phyloP scores from a whole-genome alignment of 2,329 filamentous ascomycete species.

The Lachnellula willkommii region DNA sequence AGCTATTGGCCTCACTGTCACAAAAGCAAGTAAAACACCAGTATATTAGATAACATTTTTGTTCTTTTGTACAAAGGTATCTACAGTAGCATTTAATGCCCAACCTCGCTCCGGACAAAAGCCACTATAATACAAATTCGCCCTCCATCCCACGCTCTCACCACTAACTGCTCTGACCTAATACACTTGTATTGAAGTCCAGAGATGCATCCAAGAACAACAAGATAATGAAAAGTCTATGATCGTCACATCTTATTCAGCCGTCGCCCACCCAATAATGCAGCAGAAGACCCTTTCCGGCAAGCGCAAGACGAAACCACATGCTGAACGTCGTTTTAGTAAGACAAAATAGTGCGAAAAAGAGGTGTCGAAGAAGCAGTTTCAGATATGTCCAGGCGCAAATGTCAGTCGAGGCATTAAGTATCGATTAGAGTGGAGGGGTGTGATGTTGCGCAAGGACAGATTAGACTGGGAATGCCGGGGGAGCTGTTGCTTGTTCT shows the following conservation, averaged over 20 bases:
- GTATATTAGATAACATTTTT: conserved; percentile 1
- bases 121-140: conserved; percentile 25
- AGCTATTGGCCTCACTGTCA: no score
- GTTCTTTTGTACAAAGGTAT: conserved; percentile 27
- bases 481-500: conserved; percentile 62
- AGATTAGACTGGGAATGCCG: conserved; percentile 57
- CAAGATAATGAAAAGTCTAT: conserved; percentile 23
- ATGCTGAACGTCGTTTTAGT: conserved; percentile 20
- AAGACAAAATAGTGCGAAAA: conserved; percentile 27
- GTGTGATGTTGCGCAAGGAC: conserved; percentile 8
- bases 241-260: conserved; percentile 23
- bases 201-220: conserved; percentile 18
- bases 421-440: conserved; percentile 28
- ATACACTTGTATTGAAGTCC: conserved; percentile 19
- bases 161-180: conserved; percentile 9
- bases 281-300: conserved; percentile 16
- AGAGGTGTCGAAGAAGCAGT: conserved; percentile 11
- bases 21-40: not conserved
- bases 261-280: conserved; percentile 18
- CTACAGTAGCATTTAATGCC: conserved; percentile 22
- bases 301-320: not conserved
- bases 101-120: conserved; percentile 15
- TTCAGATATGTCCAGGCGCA: conserved; percentile 18
- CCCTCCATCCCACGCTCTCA: conserved; percentile 3
- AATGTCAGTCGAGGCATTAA: conserved; percentile 21